Percentiles rank a stretch among this genome's conserved stretches.
Evolutionary conservation across 495 filamentous ascomycete species (phyloP).

Genomic region (Articulospora tetracladia): DNA sequence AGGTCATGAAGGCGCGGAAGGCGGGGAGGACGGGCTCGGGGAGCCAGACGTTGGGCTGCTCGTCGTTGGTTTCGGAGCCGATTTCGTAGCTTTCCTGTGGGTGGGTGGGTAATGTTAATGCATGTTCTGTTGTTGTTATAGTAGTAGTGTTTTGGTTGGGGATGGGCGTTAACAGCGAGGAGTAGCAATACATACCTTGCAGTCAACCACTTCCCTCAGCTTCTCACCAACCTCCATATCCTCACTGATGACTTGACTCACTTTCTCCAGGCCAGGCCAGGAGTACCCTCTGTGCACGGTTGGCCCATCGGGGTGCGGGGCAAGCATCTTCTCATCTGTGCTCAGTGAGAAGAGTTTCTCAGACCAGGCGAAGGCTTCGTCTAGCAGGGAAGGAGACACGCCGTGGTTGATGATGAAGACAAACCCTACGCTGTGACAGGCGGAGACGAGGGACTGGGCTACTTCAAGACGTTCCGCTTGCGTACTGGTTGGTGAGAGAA

Average conservation of each 20-base stretch:
- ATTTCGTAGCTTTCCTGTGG: conserved; percentile 65
- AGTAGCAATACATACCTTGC: conserved; percentile 10
- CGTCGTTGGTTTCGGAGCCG: conserved; percentile 50
- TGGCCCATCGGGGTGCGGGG: conserved; percentile 57
- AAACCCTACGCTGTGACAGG: conserved; percentile 56
- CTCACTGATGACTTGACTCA: conserved; percentile 53
- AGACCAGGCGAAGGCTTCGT: conserved; percentile 52
- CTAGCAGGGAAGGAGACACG: conserved; percentile 38
- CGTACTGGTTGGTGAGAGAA: conserved; percentile 16
- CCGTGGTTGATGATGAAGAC: conserved; percentile 56
- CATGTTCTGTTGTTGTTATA: too few relatives aligned
- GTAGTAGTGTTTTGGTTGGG: neutral
- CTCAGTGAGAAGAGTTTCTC: conserved; percentile 34
- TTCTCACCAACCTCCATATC: conserved; percentile 35
- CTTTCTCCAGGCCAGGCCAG: conserved; percentile 61
- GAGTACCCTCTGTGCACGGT: conserved; percentile 62
- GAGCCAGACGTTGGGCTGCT: conserved; percentile 64
- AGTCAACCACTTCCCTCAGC: conserved; percentile 37
- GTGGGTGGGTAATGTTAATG: neutral
- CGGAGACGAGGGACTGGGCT: conserved; percentile 45
- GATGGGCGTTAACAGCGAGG: too few relatives aligned
- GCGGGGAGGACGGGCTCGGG: conserved; percentile 54
- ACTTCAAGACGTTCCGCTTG: conserved; percentile 34
- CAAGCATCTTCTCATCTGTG: conserved; percentile 40
- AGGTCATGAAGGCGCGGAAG: conserved; percentile 54